These are phyloP conservation scores for Cetradonia linearis DNA, from an alignment of 495 filamentous ascomycete genomes.

Conservation along the genomic window DNA sequence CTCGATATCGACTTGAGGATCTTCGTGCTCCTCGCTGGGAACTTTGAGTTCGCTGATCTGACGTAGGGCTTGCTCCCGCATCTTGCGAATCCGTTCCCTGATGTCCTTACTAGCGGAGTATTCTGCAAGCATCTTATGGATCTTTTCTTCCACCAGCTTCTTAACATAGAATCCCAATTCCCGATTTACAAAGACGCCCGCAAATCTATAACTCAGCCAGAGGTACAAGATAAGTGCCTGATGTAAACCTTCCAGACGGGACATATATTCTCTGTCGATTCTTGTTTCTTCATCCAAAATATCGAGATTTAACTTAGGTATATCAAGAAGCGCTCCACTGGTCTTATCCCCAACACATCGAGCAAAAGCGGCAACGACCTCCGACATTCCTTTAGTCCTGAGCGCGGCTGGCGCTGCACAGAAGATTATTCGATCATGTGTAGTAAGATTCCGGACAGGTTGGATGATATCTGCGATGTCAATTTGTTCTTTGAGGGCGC, in stretches of 20 bases:
- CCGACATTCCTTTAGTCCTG: constrained; percentile 29
- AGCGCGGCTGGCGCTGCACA: constrained; percentile 53
- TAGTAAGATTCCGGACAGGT: constrained; percentile 47
- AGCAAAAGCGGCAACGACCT: constrained; percentile 50
- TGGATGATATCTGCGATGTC: constrained; percentile 62
- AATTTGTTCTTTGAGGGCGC: constrained; percentile 47
- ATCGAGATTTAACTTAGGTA: constrained; percentile 53
- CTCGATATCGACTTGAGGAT: background rate
- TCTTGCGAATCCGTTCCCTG: constrained; percentile 24
- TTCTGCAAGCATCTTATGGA: constrained; percentile 54
- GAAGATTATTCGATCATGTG: constrained; percentile 64
- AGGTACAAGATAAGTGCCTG: constrained; percentile 73
- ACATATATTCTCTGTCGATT: constrained; percentile 43
- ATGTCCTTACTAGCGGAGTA: constrained; percentile 42
- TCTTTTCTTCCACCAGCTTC: constrained; percentile 62
- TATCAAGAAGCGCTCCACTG: constrained; percentile 55
- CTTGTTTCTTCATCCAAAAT: constrained; percentile 48
- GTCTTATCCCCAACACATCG: constrained; percentile 53
- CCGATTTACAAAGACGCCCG: constrained; percentile 71
- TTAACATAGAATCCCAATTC: constrained; percentile 74
- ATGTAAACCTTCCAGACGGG: constrained; percentile 63
- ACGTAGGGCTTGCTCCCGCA: constrained; percentile 20
- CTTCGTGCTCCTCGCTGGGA: constrained; percentile 1
- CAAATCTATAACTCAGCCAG: constrained; percentile 66
- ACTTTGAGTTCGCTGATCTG: constrained; percentile 15